Base-by-base conservation (phyloP, 257 asterid genomes). In the Solanum pennellii region DNA sequence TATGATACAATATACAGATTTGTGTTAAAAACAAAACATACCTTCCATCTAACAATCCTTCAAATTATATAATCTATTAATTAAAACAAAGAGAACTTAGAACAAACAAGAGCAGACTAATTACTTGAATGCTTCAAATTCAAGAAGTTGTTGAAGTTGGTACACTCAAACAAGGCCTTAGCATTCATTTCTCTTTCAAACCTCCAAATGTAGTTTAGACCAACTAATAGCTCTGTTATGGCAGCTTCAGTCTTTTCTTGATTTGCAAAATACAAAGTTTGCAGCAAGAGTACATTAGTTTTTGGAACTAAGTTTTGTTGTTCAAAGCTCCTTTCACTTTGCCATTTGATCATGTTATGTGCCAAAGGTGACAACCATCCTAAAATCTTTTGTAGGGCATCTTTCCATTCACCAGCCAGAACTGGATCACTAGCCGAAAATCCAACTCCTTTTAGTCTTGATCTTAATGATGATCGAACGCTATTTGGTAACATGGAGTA, bases 261-360 rank as follows among this genome's bases (percentile, higher is more conserved):
- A 74, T 95, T 94, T 0, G 99, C 99, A 62, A 95, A 97, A 49
- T 88, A 90, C 29, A 97, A 89, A 1, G 98, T 96, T 80, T 96
- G 99, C 49, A 97, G 85, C 86, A 94, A 80, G 12, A 94, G 92
- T 47, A 96, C 98, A 66, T 96, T 93, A 8, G 96, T 93, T 68
- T 93, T 94, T 0, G 95, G 95, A 66, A 92, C 87, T 88, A 91
- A 59, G 20, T 92, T 93, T 74, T 94, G 95, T 29, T 95, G 98
- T 92, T 97, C 99, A n/a, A 95, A 93, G 92, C 99, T 97, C 87
- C 99, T 93, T 42, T 96, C 99, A 23, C 94, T 94, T 89, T 97
- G 99, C 99, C 99, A 97, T 86, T 93, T 93, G 93, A 96, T 97
- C 99, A 94, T 96, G 72, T 96, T 93, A 39, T 97, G 99, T 2